Percentiles rank a stretch among this genome's conserved stretches.
These are phyloP conservation scores for Talaromyces albobiverticillius DNA, from an alignment of 2,329 filamentous ascomycete species.

Conservation along the genomic window DNA sequence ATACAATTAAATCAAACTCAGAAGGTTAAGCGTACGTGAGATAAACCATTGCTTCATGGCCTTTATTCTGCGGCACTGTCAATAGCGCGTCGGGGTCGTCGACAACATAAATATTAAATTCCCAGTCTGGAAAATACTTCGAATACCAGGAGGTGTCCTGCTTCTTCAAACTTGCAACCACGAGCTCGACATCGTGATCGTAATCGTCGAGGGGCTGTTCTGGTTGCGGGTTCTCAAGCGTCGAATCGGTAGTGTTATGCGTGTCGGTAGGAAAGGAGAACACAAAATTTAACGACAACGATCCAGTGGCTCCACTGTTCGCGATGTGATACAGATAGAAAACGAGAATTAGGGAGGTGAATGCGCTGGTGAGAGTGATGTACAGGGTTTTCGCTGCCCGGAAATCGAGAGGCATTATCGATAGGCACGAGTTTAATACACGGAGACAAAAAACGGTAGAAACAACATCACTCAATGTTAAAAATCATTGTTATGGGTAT, in stretches of 20 bases:
- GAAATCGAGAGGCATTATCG: conserved; percentile 6
- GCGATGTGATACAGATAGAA: background rate
- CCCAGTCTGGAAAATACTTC: conserved; percentile 18
- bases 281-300: conserved; percentile 4
- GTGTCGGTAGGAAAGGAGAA: background rate
- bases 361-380: conserved; percentile 1
- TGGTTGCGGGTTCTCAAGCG: background rate
- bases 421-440: background rate
- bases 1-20: background rate
- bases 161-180: conserved; percentile 9
- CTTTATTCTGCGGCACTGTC: conserved; percentile 49
- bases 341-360: conserved; percentile 3
- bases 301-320: background rate
- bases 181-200: conserved; percentile 5
- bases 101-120: conserved; percentile 39
- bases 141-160: conserved; percentile 12
- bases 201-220: background rate
- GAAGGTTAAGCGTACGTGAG: conserved; percentile 43
- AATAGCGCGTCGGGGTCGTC: conserved; percentile 41
- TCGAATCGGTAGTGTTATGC: background rate
- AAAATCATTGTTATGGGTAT: background rate
- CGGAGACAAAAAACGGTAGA: background rate
- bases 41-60: conserved; percentile 54
- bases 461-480: background rate
- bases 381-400: background rate